Percentiles rank a stretch among this genome's conserved stretches.
Evolutionary conservation across 768 basidiomycete species (phyloP).

Genomic region (Leccinum olivaceopallidum): DNA sequence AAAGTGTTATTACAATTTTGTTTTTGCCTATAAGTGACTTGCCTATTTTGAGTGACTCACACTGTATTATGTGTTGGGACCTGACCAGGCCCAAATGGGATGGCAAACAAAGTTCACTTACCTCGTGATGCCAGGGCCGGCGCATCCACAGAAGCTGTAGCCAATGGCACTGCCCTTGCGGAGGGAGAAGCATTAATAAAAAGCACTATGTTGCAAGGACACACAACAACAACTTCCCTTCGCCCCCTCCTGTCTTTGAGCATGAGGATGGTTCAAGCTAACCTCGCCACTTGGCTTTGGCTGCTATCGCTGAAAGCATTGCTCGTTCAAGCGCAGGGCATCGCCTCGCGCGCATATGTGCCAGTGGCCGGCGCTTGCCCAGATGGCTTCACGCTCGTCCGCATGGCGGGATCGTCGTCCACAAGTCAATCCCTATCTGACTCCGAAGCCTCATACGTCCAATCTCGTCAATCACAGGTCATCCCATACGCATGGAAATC

Average conservation of each 20-base stretch:
- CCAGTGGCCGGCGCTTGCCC: conserved; percentile 25
- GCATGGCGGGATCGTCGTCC: conserved; percentile 24
- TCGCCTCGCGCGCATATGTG: conserved; percentile 28
- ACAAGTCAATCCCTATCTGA: conserved; percentile 37
- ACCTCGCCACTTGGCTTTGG: conserved; percentile 10
- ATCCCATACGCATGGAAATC: conserved; percentile 40
- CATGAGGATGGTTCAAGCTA: neutral
- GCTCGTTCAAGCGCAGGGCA: conserved; percentile 22
- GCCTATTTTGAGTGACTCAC: too few relatives aligned
- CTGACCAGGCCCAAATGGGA: neutral
- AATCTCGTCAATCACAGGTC: conserved; percentile 34
- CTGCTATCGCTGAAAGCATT: conserved; percentile 6
- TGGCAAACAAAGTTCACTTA: neutral
- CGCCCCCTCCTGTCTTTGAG: neutral
- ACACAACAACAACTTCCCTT: neutral
- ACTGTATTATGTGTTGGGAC: neutral
- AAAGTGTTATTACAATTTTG: too few relatives aligned
- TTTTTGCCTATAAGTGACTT: too few relatives aligned
- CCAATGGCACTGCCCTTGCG: neutral
- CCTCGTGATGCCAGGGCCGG: neutral
- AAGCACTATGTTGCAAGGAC: neutral
- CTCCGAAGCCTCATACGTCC: conserved; percentile 39
- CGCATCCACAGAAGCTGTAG: neutral
- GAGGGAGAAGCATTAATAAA: neutral
- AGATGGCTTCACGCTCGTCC: conserved; percentile 28